A percentile compares a stretch with the other conserved stretches of the same genome.
These are phyloP conservation scores for Mycena latifolia DNA, from an alignment of 768 basidiomycete genomes.

Conservation along the genomic window DNA sequence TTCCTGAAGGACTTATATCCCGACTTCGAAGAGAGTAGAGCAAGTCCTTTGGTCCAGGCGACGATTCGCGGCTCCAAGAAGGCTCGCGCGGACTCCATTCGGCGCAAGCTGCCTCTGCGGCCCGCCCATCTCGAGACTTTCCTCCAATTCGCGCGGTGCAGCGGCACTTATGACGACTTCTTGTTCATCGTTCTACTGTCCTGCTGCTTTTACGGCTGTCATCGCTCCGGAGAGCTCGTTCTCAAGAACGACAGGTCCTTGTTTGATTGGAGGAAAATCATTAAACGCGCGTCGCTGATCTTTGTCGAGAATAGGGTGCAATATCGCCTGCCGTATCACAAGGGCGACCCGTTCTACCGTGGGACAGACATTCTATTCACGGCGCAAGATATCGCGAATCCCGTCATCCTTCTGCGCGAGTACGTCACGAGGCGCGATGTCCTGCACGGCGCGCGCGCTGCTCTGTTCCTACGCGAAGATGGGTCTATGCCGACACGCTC, in stretches of 20 bases:
- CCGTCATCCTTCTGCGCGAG: conserved; percentile 31
- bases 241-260: conserved; percentile 28
- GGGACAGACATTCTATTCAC: conserved; percentile 41
- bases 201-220: conserved; percentile 46
- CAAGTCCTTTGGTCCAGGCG: conserved; percentile 33
- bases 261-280: conserved; percentile 43
- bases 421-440: conserved; percentile 33
- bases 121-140: conserved; percentile 34
- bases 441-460: conserved; percentile 25
- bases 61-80: conserved; percentile 38
- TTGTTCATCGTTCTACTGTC: conserved; percentile 40
- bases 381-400: conserved; percentile 36
- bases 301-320: conserved; percentile 28
- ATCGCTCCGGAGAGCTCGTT: conserved; percentile 40
- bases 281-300: conserved; percentile 38
- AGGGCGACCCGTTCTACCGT: conserved; percentile 42
- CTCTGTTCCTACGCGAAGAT: conserved; percentile 38
- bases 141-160: conserved; percentile 9
- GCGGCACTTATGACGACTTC: conserved; percentile 37
- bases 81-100: conserved; percentile 38
- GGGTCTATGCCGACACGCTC: conserved; percentile 37
- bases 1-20: conserved; percentile 41
- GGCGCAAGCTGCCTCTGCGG: conserved; percentile 38
- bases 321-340: conserved; percentile 47
- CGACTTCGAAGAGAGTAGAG: conserved; percentile 37